These are phyloP conservation scores for Rubia balearica DNA, from an alignment of 305 asterid species.

Conservation along the genomic window DNA sequence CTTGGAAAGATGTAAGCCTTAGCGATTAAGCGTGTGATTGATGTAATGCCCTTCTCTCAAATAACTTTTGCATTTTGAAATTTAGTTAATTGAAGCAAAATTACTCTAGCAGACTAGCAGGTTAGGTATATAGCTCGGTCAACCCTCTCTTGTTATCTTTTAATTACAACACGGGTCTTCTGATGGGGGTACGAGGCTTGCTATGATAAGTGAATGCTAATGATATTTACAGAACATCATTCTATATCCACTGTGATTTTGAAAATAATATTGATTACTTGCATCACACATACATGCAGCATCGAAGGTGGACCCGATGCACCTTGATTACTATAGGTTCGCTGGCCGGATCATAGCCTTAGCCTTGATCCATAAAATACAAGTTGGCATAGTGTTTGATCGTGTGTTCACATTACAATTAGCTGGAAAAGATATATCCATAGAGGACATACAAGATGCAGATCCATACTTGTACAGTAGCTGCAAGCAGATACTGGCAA, in stretches of 20 bases:
- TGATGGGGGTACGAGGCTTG: neutral
- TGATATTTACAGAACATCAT: neutral
- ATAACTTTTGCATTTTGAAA: neutral
- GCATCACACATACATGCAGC: conserved; percentile 46
- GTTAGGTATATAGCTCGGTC: neutral
- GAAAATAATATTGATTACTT: conserved; percentile 16
- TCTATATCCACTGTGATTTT: neutral
- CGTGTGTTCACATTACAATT: conserved; percentile 61
- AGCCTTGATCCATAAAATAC: conserved; percentile 78
- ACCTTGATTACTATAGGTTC: conserved; percentile 69
- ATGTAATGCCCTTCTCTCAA: conserved; percentile 1
- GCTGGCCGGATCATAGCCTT: conserved; percentile 78
- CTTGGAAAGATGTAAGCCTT: neutral
- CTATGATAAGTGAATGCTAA: neutral
- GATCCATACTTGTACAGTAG: conserved; percentile 73
- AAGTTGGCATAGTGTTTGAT: conserved; percentile 72
- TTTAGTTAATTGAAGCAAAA: neutral
- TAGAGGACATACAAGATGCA: conserved; percentile 71
- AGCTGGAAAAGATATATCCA: conserved; percentile 46
- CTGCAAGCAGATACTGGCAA: conserved; percentile 79
- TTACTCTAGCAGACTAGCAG: neutral
- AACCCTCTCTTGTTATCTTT: neutral
- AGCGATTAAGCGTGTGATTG: neutral
- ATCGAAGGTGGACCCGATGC: conserved; percentile 73
- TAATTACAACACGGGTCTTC: neutral